A percentile compares a stretch with the other conserved stretches of the same genome.
Conservation (phyloP, 352 stramenopile genomes). For the Elongisporangium senticosum region DNA sequence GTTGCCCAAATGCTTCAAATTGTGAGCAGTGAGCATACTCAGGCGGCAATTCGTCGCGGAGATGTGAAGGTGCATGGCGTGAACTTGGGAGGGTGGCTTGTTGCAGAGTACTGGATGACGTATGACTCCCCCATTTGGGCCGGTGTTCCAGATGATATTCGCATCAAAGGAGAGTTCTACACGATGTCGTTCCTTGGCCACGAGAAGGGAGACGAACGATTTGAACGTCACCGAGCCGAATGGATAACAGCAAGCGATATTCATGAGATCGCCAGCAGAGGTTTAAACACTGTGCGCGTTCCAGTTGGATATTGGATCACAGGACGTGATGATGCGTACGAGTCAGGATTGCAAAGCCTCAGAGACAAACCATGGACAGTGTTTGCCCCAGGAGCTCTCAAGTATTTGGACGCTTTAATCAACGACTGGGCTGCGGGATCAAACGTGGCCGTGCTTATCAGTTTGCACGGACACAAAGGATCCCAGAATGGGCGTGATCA, state of each 20-base stretch:
- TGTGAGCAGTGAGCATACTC: background rate
- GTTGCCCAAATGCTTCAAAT: background rate
- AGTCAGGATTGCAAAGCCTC: slow-evolving; percentile 11
- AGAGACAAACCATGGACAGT: slow-evolving; percentile 22
- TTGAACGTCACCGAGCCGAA: background rate
- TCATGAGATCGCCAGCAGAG: slow-evolving; percentile 38
- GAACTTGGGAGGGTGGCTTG: slow-evolving; percentile 60
- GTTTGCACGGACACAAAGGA: slow-evolving; percentile 43
- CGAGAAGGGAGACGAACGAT: background rate
- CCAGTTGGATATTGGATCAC: slow-evolving; percentile 55
- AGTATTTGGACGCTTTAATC: slow-evolving; percentile 44
- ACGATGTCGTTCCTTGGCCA: background rate
- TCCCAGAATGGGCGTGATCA: slow-evolving; percentile 50
- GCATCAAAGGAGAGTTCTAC: background rate
- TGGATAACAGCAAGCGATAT: background rate
- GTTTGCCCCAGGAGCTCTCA: slow-evolving; percentile 31
- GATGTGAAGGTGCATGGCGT: slow-evolving; percentile 21
- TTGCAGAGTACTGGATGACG: slow-evolving; percentile 56
- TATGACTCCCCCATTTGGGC: slow-evolving; percentile 53
- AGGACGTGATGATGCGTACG: slow-evolving; percentile 22
- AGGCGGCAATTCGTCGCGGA: background rate
- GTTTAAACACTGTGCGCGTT: slow-evolving; percentile 57
- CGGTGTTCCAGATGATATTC: slow-evolving; percentile 12
- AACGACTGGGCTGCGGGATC: slow-evolving; percentile 33
- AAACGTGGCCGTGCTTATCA: slow-evolving; percentile 52